Evolutionary conservation across 495 filamentous ascomycete species (phyloP).

Genomic region (Tirmania nivea): DNA sequence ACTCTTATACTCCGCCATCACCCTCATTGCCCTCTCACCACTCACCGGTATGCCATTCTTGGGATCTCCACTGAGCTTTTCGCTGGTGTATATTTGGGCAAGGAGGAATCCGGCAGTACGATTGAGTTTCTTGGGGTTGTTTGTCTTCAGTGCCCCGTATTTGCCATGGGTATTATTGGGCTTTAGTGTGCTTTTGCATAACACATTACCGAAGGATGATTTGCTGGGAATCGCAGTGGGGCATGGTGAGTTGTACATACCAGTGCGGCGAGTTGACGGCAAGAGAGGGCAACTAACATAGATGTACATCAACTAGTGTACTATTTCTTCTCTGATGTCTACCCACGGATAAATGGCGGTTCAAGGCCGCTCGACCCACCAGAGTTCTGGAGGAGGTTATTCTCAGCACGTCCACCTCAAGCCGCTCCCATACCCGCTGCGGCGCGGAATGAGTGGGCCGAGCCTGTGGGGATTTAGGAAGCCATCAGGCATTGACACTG

Average conservation of each 20-base stretch:
- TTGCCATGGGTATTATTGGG: conserved; percentile 91
- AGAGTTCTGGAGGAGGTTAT: conserved; percentile 71
- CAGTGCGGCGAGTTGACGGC: neutral
- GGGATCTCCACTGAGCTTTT: conserved; percentile 70
- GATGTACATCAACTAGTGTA: conserved; percentile 33
- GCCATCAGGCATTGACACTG: too few species aligned
- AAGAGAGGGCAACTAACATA: neutral
- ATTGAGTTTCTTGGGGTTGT: conserved; percentile 69
- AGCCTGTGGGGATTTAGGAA: too few species aligned
- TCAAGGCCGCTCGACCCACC: conserved; percentile 78
- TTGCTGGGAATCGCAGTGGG: conserved; percentile 82
- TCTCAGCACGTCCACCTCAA: conserved; percentile 24
- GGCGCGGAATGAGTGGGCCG: too few species aligned
- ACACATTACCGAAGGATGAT: conserved; percentile 80
- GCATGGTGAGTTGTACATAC: conserved; percentile 31
- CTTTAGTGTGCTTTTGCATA: conserved; percentile 69
- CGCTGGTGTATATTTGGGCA: conserved; percentile 95
- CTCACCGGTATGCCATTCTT: conserved; percentile 76
- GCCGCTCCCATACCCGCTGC: neutral
- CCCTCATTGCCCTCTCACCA: conserved; percentile 60
- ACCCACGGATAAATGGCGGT: conserved; percentile 70
- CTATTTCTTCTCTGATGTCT: conserved; percentile 97
- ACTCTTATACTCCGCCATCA: conserved; percentile 56
- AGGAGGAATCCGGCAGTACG: conserved; percentile 79
- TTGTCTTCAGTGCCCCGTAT: conserved; percentile 85